Conservation (phyloP, 768 basidiomycete species). For the Auriscalpium orientale region DNA sequence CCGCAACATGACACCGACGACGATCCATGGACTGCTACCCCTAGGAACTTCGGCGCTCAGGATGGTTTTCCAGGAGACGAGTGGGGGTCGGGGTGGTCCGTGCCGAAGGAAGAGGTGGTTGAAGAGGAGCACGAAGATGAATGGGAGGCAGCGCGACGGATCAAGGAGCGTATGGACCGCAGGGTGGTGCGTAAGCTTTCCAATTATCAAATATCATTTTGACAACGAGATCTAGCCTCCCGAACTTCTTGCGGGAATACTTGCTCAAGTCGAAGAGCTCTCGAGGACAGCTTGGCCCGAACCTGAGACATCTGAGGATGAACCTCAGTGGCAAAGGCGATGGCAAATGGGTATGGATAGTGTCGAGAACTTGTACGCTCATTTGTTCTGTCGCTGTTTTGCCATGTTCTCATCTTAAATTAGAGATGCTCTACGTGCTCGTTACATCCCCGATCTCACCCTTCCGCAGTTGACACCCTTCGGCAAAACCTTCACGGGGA, state of each 20-base stretch:
- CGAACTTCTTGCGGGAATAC: slow-evolving; percentile 50
- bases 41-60: slow-evolving; percentile 7
- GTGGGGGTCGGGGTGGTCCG: slow-evolving; percentile 26
- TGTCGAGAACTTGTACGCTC: slow-evolving; percentile 55
- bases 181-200: slow-evolving; percentile 47
- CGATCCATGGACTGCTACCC: slow-evolving; percentile 32
- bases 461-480: slow-evolving; percentile 46
- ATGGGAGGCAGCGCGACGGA: slow-evolving; percentile 56
- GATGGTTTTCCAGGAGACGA: slow-evolving; percentile 17
- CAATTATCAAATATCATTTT: slow-evolving; percentile 3
- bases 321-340: slow-evolving; percentile 23
- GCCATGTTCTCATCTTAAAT: neutral
- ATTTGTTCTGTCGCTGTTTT: neutral
- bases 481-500: slow-evolving; percentile 46
- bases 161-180: slow-evolving; percentile 52
- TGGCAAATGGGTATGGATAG: slow-evolving; percentile 39
- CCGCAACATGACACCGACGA: slow-evolving; percentile 17
- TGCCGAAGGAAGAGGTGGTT: slow-evolving; percentile 13
- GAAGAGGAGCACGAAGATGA: slow-evolving; percentile 38
- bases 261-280: slow-evolving; percentile 46
- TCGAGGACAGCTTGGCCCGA: slow-evolving; percentile 47
- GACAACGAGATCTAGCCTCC: slow-evolving; percentile 43
- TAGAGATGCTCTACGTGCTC: slow-evolving; percentile 35
- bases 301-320: slow-evolving; percentile 6
- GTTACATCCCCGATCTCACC: slow-evolving; percentile 42